Evolutionary conservation across 1,139 yeast genomes (phyloP).

Genomic region (Suhomyces wounanorum): DNA sequence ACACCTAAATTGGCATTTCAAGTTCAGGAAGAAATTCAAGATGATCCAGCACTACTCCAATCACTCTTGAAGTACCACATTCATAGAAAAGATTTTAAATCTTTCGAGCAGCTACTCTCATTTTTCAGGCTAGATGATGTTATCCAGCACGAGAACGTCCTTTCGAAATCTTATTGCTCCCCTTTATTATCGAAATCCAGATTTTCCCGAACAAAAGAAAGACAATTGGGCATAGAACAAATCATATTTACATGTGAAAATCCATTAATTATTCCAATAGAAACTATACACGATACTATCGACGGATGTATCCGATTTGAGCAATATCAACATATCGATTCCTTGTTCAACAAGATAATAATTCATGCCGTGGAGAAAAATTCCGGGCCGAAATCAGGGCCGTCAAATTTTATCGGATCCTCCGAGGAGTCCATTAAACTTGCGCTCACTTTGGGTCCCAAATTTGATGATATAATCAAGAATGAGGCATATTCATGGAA

Average conservation of each 20-base stretch:
- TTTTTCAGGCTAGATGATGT: slow-evolving; percentile 34
- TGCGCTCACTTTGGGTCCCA: slow-evolving; percentile 22
- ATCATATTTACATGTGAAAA: slow-evolving; percentile 16
- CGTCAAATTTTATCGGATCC: neutral
- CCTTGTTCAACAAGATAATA: slow-evolving; percentile 37
- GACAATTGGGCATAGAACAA: slow-evolving; percentile 15
- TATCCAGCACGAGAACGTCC: slow-evolving; percentile 26
- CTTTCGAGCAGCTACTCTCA: slow-evolving; percentile 29
- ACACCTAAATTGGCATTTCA: slow-evolving; percentile 22
- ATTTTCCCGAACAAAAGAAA: slow-evolving; percentile 19
- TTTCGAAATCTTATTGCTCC: slow-evolving; percentile 23
- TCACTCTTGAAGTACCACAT: slow-evolving; percentile 32
- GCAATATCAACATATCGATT: slow-evolving; percentile 35
- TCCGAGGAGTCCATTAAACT: slow-evolving; percentile 12
- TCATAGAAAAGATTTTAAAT: slow-evolving; percentile 20
- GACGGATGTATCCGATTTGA: slow-evolving; percentile 32
- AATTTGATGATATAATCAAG: slow-evolving; percentile 6
- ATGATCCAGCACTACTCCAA: slow-evolving; percentile 31
- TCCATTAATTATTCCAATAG: slow-evolving; percentile 19
- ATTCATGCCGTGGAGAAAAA: slow-evolving; percentile 26
- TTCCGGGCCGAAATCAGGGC: neutral
- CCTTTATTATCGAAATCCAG: slow-evolving; percentile 34
- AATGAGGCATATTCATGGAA: slow-evolving; percentile 7
- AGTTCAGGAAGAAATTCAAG: slow-evolving; percentile 24
- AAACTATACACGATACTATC: slow-evolving; percentile 31